Conservation (phyloP, 169 alveolate species). For the Babesia divergens region DNA sequence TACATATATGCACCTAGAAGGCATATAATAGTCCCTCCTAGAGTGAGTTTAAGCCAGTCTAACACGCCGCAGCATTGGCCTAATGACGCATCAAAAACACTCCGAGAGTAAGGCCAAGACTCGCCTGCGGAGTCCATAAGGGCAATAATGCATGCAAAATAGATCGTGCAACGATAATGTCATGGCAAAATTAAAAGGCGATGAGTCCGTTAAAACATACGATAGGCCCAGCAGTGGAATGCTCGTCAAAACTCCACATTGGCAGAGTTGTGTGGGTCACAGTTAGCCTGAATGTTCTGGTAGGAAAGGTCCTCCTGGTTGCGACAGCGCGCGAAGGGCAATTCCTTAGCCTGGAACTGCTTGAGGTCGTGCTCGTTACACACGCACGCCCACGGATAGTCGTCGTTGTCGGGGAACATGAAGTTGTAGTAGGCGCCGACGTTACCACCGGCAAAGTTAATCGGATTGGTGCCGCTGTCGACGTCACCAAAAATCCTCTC, state of each 20-base stretch:
- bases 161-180: no score
- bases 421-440: conserved; percentile 68
- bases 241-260: background rate
- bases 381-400: conserved; percentile 81
- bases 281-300: conserved; percentile 66
- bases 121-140: no score
- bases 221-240: no score
- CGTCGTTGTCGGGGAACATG: conserved; percentile 71
- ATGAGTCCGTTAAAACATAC: no score
- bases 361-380: conserved; percentile 66
- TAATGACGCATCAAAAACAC: no score
- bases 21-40: no score
- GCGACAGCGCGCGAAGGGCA: conserved; percentile 69
- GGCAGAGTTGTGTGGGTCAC: conserved; percentile 67
- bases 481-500: conserved; percentile 20
- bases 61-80: no score
- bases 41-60: no score
- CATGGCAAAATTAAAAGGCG: no score
- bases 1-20: no score
- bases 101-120: no score
- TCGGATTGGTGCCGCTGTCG: conserved; percentile 45
- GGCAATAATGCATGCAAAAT: no score
- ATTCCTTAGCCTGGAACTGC: conserved; percentile 64
- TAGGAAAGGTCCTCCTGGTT: conserved; percentile 74
- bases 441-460: conserved; percentile 64